A percentile compares a stretch with the other conserved stretches of the same genome.
phyloP scores from a whole-genome alignment of 495 filamentous ascomycete species.

The Gamarada debralockiae region DNA sequence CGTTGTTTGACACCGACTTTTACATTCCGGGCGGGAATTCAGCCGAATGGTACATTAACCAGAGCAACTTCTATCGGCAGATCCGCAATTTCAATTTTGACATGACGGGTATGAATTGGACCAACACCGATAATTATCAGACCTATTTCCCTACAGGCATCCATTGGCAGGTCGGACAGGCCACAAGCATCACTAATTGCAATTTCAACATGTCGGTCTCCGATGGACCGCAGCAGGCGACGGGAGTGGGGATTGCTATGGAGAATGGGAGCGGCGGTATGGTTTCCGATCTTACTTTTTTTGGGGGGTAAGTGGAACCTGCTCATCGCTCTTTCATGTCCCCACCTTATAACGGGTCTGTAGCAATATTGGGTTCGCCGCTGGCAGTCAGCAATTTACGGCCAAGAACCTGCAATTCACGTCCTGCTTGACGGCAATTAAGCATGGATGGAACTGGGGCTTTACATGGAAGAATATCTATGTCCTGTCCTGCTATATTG shows the following conservation, averaged over 20 bases:
- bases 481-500: neutral
- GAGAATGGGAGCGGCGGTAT: neutral
- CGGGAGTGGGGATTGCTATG: neutral
- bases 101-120: slow-evolving; percentile 34
- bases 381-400: neutral
- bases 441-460: neutral
- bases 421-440: neutral
- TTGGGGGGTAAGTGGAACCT: too few species aligned
- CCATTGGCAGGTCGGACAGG: slow-evolving; percentile 32
- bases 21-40: slow-evolving; percentile 28
- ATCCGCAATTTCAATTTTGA: slow-evolving; percentile 41
- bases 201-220: neutral
- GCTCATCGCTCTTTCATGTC: too few species aligned
- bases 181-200: neutral
- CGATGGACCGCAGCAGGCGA: neutral
- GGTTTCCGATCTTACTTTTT: neutral
- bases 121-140: slow-evolving; percentile 23
- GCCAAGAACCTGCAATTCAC: neutral
- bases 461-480: neutral
- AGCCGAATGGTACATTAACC: slow-evolving; percentile 26
- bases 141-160: slow-evolving; percentile 17
- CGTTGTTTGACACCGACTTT: slow-evolving; percentile 30
- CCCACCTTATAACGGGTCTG: too few species aligned
- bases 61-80: slow-evolving; percentile 38
- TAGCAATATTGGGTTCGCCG: neutral